Evolutionary conservation across 495 filamentous ascomycete species (phyloP).

Genomic region (Neurospora discreta): DNA sequence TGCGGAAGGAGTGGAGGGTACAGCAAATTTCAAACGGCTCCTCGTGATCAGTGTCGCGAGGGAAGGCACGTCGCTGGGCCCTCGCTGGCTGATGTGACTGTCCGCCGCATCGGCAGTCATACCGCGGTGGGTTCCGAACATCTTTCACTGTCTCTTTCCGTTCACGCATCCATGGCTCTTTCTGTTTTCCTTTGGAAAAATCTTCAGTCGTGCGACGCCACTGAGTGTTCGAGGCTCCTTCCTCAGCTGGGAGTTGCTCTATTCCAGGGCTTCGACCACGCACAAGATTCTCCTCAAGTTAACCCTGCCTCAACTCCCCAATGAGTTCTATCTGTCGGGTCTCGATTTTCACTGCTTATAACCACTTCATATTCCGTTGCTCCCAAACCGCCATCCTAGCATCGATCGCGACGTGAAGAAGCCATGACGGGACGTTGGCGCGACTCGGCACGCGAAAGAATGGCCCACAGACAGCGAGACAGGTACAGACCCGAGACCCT

Average conservation of each 20-base stretch:
- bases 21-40: background rate
- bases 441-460: background rate
- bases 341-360: background rate
- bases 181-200: background rate
- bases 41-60: background rate
- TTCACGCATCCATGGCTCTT: background rate
- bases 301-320: background rate
- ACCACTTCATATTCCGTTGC: background rate
- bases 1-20: background rate
- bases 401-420: background rate
- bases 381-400: background rate
- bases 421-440: background rate
- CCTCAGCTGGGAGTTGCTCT: background rate
- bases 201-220: background rate
- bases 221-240: background rate
- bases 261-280: background rate
- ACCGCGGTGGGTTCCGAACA: background rate
- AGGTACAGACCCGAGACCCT: background rate
- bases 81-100: background rate
- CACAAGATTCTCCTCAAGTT: background rate
- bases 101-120: background rate
- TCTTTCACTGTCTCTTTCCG: background rate
- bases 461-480: background rate
- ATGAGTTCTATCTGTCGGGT: background rate
- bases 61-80: background rate